Evolutionary conservation across 2,329 filamentous ascomycete species (phyloP), one percentile per base, ranked within the genome.

Genomic region (Scolecobasidium constrictum): DNA sequence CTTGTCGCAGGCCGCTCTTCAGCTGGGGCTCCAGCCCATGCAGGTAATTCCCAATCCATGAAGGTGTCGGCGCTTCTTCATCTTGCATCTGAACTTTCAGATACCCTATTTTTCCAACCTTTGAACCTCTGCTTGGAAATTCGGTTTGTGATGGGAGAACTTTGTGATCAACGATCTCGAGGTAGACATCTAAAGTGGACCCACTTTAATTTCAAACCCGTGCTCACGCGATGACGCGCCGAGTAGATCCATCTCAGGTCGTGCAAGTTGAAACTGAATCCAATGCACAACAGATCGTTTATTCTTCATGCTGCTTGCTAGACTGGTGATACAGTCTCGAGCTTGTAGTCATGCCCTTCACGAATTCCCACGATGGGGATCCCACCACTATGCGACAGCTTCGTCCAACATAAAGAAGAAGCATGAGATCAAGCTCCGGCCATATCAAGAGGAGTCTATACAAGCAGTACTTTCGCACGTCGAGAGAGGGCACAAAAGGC

Each of bases 381-480:
- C 38, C 13, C 7, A 23, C 12, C 23, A 23, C n/a, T 23, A 12
- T 4, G 38, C 38, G 15, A 2, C 15, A n/a, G n/a, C 26, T 13
- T 19, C 38, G 17, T 16, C 23, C 44, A 5, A 11, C 19, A n/a
- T 35, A 37, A 18, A 22, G 9, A 18, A 18, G 38, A 17, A 38
- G 44, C 28, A 28, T 52, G 42, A 44, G 46, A 17, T 90, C 42
- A 72, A 72, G 44, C 76, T 94, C 34, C 82, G 87, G 50, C 71
- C 83, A 52, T 95, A 94, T 56, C 88, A 95, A 58, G 81, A 92
- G 66, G 86, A 94, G 70, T 93, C 86, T 56, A 93, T 95, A 47
- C 77, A 84, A 54, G 79, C 86, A 0, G 83, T 94, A 3, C 64
- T 94, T 1, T 63, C 71, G 2, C 77, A 86, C 43, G 59, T 94